Evolutionary conservation across 1,284 basidiomycete species (phyloP).

Genomic region (Stereum hirsutum): DNA sequence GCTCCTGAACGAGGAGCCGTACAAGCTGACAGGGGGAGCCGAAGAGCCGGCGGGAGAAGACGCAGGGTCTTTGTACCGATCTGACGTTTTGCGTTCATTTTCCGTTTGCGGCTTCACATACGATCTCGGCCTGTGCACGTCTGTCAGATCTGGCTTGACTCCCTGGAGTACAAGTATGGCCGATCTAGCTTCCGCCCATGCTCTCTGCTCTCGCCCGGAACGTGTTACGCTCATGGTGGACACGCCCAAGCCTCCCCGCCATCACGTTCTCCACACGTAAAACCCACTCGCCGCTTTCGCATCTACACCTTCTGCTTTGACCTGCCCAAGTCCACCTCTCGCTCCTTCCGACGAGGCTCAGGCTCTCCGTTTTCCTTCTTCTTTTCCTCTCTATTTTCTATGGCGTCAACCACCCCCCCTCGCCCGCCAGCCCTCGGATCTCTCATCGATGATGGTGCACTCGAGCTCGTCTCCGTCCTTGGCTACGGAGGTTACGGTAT

Average conservation of each 20-base stretch:
- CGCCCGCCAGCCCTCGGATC: slow-evolving; percentile 66
- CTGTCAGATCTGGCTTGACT: too few relatives aligned
- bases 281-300: slow-evolving; percentile 14
- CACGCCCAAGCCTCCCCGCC: slow-evolving; percentile 23
- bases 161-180: too few relatives aligned
- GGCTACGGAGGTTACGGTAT: slow-evolving; percentile 95
- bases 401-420: slow-evolving; percentile 40
- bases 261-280: slow-evolving; percentile 23
- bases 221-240: slow-evolving; percentile 25
- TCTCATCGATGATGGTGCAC: slow-evolving; percentile 71
- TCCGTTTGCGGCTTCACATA: too few relatives aligned
- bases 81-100: too few relatives aligned
- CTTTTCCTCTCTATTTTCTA: slow-evolving; percentile 27
- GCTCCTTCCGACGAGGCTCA: slow-evolving; percentile 11
- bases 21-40: too few relatives aligned
- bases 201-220: slow-evolving; percentile 2
- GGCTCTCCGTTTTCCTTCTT: slow-evolving; percentile 27
- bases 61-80: too few relatives aligned
- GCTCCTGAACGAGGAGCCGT: too few relatives aligned
- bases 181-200: background rate
- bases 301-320: slow-evolving; percentile 13
- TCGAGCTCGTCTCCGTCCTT: slow-evolving; percentile 85
- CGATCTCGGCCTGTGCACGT: too few relatives aligned
- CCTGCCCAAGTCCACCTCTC: slow-evolving; percentile 11
- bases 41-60: too few relatives aligned